Evolutionary conservation across 345 rosid genomes (phyloP).

Genomic region (Microthlaspi erraticum): DNA sequence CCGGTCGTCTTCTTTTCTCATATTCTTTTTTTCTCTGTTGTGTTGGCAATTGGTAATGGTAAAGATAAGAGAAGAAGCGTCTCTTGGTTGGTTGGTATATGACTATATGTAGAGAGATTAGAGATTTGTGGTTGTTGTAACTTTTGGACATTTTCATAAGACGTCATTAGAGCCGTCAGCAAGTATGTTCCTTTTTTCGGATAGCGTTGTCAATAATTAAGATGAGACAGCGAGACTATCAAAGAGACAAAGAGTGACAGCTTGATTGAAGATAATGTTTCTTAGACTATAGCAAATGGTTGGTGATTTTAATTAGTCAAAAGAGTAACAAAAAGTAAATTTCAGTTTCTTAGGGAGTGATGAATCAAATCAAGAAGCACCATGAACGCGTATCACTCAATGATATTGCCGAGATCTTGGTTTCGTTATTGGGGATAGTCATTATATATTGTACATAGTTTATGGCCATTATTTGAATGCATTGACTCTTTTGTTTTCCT

Average conservation of each 20-base stretch:
- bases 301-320: not conserved
- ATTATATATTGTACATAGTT: conserved; percentile 2
- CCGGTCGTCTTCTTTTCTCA: conserved; percentile 31
- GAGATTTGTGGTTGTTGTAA: conserved; percentile 3
- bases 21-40: not conserved
- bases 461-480: not conserved
- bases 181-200: not conserved
- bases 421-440: too few species aligned
- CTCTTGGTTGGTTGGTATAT: not conserved
- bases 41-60: not conserved
- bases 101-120: too few species aligned
- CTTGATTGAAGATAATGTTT: not conserved
- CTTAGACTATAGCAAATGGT: not conserved
- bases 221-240: not conserved
- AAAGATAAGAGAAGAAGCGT: conserved; percentile 5
- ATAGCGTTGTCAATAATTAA: not conserved
- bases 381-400: not conserved
- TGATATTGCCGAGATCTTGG: not conserved
- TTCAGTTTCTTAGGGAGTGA: not conserved
- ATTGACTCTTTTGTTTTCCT: not conserved
- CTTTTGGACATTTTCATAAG: conserved; percentile 21
- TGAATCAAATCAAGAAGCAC: not conserved
- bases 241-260: not conserved
- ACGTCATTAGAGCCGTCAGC: conserved; percentile 27
- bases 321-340: not conserved